A percentile compares a stretch with the other conserved stretches of the same genome.
phyloP scores from a whole-genome alignment of 2,329 filamentous ascomycete genomes.

The Phaeosphaeriaceae sp. region DNA sequence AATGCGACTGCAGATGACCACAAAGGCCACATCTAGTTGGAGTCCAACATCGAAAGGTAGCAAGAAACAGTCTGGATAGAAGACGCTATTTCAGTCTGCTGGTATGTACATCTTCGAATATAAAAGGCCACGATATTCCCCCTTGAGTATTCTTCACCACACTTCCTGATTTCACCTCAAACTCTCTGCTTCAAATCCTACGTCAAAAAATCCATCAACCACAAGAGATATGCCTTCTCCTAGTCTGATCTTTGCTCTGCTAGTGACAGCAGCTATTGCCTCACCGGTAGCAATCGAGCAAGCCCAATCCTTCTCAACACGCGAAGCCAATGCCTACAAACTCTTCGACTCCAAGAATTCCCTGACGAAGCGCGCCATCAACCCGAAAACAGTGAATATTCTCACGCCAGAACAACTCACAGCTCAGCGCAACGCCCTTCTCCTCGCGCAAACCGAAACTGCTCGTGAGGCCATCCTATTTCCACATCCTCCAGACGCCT shows the following conservation, averaged over 20 bases:
- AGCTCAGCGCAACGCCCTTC: conserved; percentile 18
- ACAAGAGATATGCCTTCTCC: conserved; percentile 11
- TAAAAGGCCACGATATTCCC: background rate
- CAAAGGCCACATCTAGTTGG: too few species aligned
- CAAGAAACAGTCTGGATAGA: too few species aligned
- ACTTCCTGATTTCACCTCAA: too few species aligned
- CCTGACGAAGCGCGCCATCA: conserved; percentile 15
- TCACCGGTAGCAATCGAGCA: conserved; percentile 13
- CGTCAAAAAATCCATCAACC: background rate
- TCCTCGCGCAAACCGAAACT: conserved; percentile 21
- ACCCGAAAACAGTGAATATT: conserved; percentile 23
- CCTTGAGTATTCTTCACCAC: background rate
- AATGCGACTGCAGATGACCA: too few species aligned
- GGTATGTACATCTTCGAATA: too few species aligned
- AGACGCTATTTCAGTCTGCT: too few species aligned
- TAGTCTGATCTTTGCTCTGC: conserved; percentile 9
- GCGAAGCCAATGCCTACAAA: conserved; percentile 6
- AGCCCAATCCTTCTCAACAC: conserved; percentile 3
- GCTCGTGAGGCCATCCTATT: conserved; percentile 26
- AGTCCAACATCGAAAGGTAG: too few species aligned
- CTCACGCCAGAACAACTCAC: conserved; percentile 20
- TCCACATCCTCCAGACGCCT: conserved; percentile 22
- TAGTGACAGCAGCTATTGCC: conserved; percentile 12
- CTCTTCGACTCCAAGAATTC: conserved; percentile 8
- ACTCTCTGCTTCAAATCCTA: too few species aligned